Evolutionary conservation across 257 asterid genomes (phyloP).

Genomic region (Salvia rosmarinus): DNA sequence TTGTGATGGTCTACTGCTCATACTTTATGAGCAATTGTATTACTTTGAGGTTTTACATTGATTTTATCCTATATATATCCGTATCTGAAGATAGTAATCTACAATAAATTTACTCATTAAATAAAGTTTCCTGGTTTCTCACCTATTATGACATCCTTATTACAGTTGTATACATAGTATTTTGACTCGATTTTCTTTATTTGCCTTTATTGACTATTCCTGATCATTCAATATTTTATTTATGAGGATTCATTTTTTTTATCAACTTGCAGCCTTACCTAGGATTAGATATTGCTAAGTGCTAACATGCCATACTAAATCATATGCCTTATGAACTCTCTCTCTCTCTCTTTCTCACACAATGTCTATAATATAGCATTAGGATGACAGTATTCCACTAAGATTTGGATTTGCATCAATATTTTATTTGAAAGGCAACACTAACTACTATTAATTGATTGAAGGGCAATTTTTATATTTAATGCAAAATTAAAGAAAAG

Average conservation of each 20-base stretch:
- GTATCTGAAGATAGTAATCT: slow-evolving; percentile 1
- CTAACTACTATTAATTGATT: no score
- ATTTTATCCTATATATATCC: background rate
- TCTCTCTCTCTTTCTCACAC: slow-evolving; percentile 17
- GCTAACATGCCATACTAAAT: slow-evolving; percentile 19
- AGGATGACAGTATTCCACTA: no score
- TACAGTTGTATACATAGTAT: background rate
- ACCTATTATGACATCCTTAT: background rate
- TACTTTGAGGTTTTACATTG: slow-evolving; percentile 18
- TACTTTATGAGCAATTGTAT: background rate
- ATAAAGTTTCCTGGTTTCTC: slow-evolving; percentile 22
- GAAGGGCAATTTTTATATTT: no score
- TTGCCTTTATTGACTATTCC: slow-evolving; percentile 9
- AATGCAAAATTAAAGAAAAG: no score
- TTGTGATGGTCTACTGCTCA: slow-evolving; percentile 12
- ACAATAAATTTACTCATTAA: slow-evolving; percentile 19
- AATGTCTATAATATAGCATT: no score
- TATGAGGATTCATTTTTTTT: slow-evolving; percentile 13
- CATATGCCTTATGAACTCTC: slow-evolving; percentile 22
- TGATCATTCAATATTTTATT: slow-evolving; percentile 1
- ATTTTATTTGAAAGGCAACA: no score
- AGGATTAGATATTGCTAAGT: background rate
- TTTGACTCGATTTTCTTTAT: slow-evolving; percentile 19
- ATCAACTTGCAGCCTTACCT: slow-evolving; percentile 23
- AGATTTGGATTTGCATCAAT: no score